Evolutionary conservation across 2,329 filamentous ascomycete species (phyloP), one percentile per base, ranked within the genome.

Genomic region (Lasiodiplodia theobromae): DNA sequence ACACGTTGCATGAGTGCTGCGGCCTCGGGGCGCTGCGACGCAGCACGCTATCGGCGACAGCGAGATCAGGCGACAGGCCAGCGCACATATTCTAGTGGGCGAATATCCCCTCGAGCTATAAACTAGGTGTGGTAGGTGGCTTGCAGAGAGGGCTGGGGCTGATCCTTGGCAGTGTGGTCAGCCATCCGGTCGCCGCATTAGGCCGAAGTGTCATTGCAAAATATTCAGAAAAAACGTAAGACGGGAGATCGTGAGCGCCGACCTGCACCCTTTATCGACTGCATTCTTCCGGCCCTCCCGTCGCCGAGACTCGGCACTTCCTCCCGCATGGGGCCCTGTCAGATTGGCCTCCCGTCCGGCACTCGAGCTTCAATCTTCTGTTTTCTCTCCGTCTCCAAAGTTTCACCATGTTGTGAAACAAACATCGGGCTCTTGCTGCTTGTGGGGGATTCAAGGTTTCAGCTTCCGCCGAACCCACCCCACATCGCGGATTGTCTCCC

Each of bases 101-200:
- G 47, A 16, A 64, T 40, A 64, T 52, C 23, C 60, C 60, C 51
- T 31, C 40, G 49, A 34, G 7, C 38, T 62, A 60, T 49, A 62
- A 49, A 51, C 37, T 21, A 7, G 47, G 6, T 28, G 47, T 52
- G 60, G 28, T 49, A 31, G 44, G 28, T 64, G 60, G 60, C 60
- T 64, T 64, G 60, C 60, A 64, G 44, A 25, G 25, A n/a, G 2
- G 31, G 21, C 60, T 34, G 60, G 40, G 16, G 40, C 28, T 49
- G 44, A 28, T 28, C 28, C 60, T 38, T 64, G 60, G 60, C 60
- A 14, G 16, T 25, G 37, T 14, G 34, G 60, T 64, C 60, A 64
- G 60, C 60, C 12, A 23, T 47, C 37, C 60, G 37, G 60, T 47
- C 51, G 60, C 47, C 2, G 54, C 18, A 34, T 31, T 47, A 47